A percentile compares a stretch with the other conserved stretches of the same genome.
Evolutionary conservation across 176 grass and related monocot species (phyloP).

Genomic region (Oryza glumipatula): DNA sequence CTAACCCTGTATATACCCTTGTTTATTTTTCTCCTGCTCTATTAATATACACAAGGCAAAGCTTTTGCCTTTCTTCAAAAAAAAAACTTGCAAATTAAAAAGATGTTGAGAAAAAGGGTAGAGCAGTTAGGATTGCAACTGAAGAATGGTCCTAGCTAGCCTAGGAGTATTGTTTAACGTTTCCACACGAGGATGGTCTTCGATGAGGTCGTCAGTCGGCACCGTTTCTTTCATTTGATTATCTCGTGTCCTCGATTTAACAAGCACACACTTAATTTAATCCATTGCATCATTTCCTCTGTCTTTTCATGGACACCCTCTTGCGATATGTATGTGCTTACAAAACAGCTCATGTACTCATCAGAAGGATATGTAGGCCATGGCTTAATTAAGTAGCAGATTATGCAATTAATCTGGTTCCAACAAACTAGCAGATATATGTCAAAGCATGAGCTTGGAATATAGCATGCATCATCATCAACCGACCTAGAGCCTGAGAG

Average conservation of each 20-base stretch:
- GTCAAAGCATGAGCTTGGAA: not conserved
- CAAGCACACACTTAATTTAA: not conserved
- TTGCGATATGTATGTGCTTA: not conserved
- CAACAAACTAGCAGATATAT: not conserved
- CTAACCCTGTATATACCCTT: too few relatives aligned
- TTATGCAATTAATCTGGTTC: not conserved
- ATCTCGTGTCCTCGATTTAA: not conserved
- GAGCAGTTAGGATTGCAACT: not conserved
- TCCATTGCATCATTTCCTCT: conserved; percentile 3
- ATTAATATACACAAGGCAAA: too few relatives aligned
- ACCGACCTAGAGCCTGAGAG: not conserved
- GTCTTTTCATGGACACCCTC: not conserved
- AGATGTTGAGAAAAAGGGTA: not conserved
- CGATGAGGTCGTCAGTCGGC: not conserved
- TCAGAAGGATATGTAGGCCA: not conserved
- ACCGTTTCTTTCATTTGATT: not conserved
- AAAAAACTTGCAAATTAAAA: not conserved
- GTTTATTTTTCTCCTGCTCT: too few relatives aligned
- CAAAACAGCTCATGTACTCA: not conserved
- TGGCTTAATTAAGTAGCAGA: not conserved
- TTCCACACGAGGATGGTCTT: not conserved
- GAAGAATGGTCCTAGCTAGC: not conserved
- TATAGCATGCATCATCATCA: not conserved
- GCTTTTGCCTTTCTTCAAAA: too few relatives aligned
- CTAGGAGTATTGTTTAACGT: not conserved